Evolutionary conservation across 2,329 filamentous ascomycete genomes (phyloP), one percentile per base, ranked within the genome.

Genomic region (Ceratocystis ficicola): DNA sequence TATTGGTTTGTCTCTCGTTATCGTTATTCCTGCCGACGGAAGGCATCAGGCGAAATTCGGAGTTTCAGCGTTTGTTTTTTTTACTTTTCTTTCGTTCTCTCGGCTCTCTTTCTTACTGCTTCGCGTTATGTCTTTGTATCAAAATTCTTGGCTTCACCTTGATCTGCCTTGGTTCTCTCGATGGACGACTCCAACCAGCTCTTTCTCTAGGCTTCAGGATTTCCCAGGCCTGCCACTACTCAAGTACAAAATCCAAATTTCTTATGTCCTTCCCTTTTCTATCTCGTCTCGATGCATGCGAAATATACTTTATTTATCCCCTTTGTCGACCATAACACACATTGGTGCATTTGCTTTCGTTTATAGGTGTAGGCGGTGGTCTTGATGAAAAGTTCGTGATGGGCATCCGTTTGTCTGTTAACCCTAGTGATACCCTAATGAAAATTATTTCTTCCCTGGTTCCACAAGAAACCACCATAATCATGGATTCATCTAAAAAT

Each of bases 21-120:
- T 63, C 15, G 44, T 28, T 63, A 52, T 52, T 59, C 55, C 17
- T 59, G 55, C 55, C 55, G 55, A 59, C 17, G 55, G 28, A 15
- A 36, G 55, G 55, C 55, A 36, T 30, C 30, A 22, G 62, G 48
- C 46, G 28, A 41, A 41, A 20, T 44, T 55, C 30, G 28, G 60
- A 44, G 60, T 64, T 64, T 48, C 41, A 52, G 46, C 36, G 62
- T 22, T 66, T 63, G 44, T 41, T 46, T 66, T 50, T 22, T 48
- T 48, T 30, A 50, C 61, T 25, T 44, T 64, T 65, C 6, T 48
- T 48, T 62, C 12, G 25, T 60, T 20, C 25, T 48, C 44, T 48
- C 36, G 30, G 30, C 44, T 48, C 20, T 48, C 44, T 65, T 20
- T 48, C 44, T 65, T 20, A 48, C 20, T 20, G 8, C 28, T 60